These are phyloP conservation scores for Tinospora cordifolia DNA, from an alignment of 164 flowering plant species.

Conservation along the genomic window DNA sequence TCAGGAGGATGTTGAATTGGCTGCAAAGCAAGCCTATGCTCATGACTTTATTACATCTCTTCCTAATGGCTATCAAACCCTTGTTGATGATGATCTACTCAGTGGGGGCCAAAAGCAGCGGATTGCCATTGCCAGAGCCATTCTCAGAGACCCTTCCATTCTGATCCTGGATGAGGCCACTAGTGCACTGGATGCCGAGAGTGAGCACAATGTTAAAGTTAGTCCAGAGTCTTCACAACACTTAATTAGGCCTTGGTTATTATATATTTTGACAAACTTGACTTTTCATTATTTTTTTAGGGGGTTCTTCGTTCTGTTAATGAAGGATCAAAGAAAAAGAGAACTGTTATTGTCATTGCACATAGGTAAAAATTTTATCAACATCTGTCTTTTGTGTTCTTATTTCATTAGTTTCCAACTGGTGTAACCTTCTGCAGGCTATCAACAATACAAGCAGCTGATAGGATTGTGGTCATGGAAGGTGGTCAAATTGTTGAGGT, in stretches of 20 bases:
- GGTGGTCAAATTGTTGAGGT: conserved; percentile 80
- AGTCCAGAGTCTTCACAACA: neutral
- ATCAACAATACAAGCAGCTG: conserved; percentile 88
- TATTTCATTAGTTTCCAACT: neutral
- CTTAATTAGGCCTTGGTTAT: neutral
- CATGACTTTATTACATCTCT: conserved; percentile 75
- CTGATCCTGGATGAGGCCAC: conserved; percentile 97
- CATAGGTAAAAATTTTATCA: conserved; percentile 47
- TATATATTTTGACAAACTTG: neutral
- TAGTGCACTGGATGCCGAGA: conserved; percentile 93
- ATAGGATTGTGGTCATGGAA: conserved; percentile 80
- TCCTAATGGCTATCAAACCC: conserved; percentile 78
- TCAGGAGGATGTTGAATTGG: conserved; percentile 75
- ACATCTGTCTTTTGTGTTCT: neutral
- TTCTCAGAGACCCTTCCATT: conserved; percentile 76
- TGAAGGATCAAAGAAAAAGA: conserved; percentile 41
- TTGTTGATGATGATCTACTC: conserved; percentile 87
- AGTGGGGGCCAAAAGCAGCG: conserved; percentile 98
- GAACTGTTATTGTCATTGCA: conserved; percentile 80
- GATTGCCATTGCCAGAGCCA: conserved; percentile 88
- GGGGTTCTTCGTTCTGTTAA: conserved; percentile 67
- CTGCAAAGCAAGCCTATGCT: conserved; percentile 89
- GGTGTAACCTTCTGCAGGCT: conserved; percentile 39
- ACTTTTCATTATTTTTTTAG: conserved; percentile 30
- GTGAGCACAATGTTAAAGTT: conserved; percentile 80